phyloP scores from a whole-genome alignment of 1,284 basidiomycete species.

The Hypsizygus ulmarius region DNA sequence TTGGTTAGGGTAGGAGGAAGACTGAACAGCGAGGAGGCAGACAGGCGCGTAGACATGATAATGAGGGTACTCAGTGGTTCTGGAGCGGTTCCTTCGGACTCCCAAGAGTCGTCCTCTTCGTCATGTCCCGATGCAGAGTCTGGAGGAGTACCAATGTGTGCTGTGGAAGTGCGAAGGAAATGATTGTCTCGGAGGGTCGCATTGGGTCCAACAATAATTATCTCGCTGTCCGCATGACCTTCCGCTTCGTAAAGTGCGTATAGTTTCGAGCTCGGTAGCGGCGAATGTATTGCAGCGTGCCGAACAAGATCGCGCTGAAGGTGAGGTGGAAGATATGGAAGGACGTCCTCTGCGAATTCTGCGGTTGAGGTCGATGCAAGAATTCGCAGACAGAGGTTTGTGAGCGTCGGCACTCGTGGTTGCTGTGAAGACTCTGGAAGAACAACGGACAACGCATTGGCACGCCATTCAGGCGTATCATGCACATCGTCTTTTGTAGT shows the following conservation, averaged over 20 bases:
- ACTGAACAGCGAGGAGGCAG: conserved; percentile 38
- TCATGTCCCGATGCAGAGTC: neutral
- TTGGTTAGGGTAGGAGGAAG: conserved; percentile 60
- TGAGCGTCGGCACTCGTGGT: conserved; percentile 42
- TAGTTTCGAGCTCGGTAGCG: conserved; percentile 48
- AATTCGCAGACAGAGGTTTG: conserved; percentile 50
- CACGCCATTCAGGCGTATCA: conserved; percentile 45
- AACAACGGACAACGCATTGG: conserved; percentile 49
- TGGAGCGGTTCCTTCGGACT: conserved; percentile 29
- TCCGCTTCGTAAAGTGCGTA: conserved; percentile 45
- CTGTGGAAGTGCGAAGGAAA: conserved; percentile 28
- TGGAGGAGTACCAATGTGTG: neutral
- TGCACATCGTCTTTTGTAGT: conserved; percentile 25
- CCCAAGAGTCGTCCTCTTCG: conserved; percentile 26
- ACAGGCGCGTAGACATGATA: conserved; percentile 36
- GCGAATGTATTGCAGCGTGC: conserved; percentile 52
- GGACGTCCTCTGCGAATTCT: conserved; percentile 42
- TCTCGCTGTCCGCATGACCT: conserved; percentile 57
- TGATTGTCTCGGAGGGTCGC: conserved; percentile 42
- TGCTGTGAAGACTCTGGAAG: conserved; percentile 22
- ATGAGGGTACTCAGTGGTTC: conserved; percentile 39
- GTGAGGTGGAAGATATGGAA: conserved; percentile 52
- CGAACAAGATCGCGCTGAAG: conserved; percentile 55
- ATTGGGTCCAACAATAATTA: conserved; percentile 57
- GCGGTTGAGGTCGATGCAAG: conserved; percentile 33